Base-by-base conservation (phyloP, 768 basidiomycete genomes). In the Amanita pallidorosea region DNA sequence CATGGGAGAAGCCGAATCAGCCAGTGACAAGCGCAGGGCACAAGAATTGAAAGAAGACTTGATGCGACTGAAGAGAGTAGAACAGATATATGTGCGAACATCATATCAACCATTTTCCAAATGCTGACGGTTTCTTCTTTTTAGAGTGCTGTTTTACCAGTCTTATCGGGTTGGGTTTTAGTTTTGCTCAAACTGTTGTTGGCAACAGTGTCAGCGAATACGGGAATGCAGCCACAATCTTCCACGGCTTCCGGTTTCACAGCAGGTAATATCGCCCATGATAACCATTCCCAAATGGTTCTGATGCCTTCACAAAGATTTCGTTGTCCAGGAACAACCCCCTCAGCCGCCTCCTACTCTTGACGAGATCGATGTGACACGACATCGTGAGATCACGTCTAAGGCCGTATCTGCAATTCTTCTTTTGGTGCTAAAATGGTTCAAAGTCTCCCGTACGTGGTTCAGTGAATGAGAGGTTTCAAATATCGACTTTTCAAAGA, bases 381-480 rank as follows among this genome's bases (percentile, higher is more conserved):
- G 96, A 9, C 95, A 98, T 67, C 88, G 95, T 35, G 96, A 99
- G 66, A 94, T 99, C 57, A 96, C 90, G 0, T 91, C 90, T 9
- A 99, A 99, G 64, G 93, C 93, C 0, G 90, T 96, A 4, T 97
- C 96, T 12, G 95, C 93, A 1, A 96, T 98, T 52, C 66, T 99
- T 23, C 67, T 98, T 5, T 70, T 97, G 34, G 79, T 88, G 2
- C 65, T 99, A 57, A 96, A 98, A 64, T 99, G 96, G 96, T 95
- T 97, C 74, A 98, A 98, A 67, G 88, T 88, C 20, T 97, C 95
- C 46, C 96, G 95, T 97, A 57, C 65, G 92, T 75, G 27, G 17
- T 43, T 9, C n/a, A 43, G 15, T 45, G 9, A 15, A 18, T 18
- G 15, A 1, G 17, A 37, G n/a, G 27, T 12, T 44, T 25, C 34